Conservation (phyloP, 495 filamentous ascomycete species). For the Penicillium fimorum region DNA sequence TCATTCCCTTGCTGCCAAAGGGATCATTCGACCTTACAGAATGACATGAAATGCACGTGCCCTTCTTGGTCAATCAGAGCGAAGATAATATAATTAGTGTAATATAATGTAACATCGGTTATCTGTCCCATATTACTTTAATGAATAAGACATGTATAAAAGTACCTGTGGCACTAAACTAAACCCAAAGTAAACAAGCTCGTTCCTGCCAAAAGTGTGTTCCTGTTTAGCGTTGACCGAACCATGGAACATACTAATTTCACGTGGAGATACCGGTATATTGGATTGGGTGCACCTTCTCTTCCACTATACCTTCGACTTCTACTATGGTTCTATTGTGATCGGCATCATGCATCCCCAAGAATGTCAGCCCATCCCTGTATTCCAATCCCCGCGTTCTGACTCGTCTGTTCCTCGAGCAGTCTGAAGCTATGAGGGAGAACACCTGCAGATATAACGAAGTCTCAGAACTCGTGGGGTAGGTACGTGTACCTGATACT, state of each 20-base stretch:
- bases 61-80: background rate
- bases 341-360: background rate
- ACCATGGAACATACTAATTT: background rate
- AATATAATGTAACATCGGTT: background rate
- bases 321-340: background rate
- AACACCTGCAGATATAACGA: background rate
- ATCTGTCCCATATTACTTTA: background rate
- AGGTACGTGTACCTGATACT: background rate
- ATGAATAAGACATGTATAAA: background rate
- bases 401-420: background rate
- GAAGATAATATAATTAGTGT: background rate
- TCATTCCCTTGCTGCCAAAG: constrained; percentile 8
- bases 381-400: background rate
- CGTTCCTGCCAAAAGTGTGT: constrained; percentile 5
- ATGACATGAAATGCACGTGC: constrained; percentile 9
- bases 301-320: background rate
- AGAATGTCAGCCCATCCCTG: constrained; percentile 8
- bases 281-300: constrained; percentile 7
- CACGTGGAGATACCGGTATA: constrained; percentile 7
- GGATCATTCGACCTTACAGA: constrained; percentile 11
- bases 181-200: background rate
- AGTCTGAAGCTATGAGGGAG: background rate
- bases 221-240: background rate
- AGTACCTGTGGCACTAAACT: background rate
- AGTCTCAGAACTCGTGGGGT: background rate